Conservation (phyloP, 129 eudicot species). For the Glebionis coronaria region DNA sequence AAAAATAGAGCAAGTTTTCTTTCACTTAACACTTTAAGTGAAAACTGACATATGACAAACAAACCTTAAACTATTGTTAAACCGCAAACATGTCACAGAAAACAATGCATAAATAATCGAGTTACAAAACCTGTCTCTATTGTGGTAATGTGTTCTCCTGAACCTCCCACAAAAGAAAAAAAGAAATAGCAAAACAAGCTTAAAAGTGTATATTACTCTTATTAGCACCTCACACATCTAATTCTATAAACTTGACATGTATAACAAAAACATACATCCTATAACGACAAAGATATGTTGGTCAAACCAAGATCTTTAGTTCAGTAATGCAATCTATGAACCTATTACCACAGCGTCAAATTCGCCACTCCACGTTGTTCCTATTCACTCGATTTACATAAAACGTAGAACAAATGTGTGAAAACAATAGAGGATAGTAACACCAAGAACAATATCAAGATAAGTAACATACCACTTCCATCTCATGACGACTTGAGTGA, state of each 20-base stretch:
- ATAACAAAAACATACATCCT: background rate
- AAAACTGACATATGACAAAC: no score
- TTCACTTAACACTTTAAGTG: no score
- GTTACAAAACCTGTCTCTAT: no score
- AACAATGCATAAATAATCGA: background rate
- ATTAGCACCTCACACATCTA: background rate
- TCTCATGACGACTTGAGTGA: conserved; percentile 39
- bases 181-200: background rate
- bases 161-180: background rate
- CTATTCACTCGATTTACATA: conserved; percentile 32
- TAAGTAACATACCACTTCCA: conserved; percentile 33
- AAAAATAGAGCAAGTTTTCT: no score
- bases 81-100: conserved; percentile 14
- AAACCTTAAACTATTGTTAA: background rate
- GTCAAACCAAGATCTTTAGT: background rate
- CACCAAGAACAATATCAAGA: background rate
- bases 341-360: conserved; percentile 23
- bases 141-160: no score
- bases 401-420: background rate
- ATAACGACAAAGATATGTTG: background rate
- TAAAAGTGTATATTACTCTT: background rate
- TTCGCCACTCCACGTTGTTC: conserved; percentile 44
- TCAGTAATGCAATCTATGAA: conserved; percentile 1
- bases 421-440: background rate
- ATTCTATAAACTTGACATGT: background rate